phyloP scores from a whole-genome alignment of 768 basidiomycete species.

The Phaffia tasmanica region DNA sequence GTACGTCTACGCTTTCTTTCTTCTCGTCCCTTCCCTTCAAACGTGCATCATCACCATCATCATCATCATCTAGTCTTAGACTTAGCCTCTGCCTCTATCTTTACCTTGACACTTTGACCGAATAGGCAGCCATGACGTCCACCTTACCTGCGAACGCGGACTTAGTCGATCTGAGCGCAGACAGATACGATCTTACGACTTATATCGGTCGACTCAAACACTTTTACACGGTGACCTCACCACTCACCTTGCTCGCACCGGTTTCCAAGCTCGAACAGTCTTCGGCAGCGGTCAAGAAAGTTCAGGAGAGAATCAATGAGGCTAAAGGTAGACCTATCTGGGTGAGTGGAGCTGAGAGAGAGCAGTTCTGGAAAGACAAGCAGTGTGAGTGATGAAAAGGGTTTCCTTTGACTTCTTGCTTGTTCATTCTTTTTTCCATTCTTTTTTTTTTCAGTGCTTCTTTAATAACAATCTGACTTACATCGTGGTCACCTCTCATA shows the following conservation, averaged over 20 bases:
- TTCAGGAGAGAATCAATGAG: conserved; percentile 3
- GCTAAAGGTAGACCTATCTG: conserved; percentile 14
- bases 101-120: not conserved
- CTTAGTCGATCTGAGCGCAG: conserved; percentile 12
- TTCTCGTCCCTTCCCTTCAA: not conserved
- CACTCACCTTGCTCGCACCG: conserved; percentile 31
- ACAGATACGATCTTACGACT: conserved; percentile 19
- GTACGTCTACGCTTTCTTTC: too few relatives aligned
- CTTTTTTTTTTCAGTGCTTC: too few relatives aligned
- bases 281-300: not conserved
- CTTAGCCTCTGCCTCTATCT: too few relatives aligned
- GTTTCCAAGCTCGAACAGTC: conserved; percentile 22
- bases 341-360: conserved; percentile 14
- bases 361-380: conserved; percentile 7
- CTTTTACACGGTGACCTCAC: conserved; percentile 31
- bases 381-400: not conserved
- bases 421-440: not conserved
- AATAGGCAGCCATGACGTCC: not conserved
- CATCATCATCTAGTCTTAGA: too few relatives aligned
- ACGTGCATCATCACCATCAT: not conserved
- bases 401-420: too few relatives aligned
- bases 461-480: too few relatives aligned
- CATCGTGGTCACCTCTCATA: not conserved
- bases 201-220: conserved; percentile 29
- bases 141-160: not conserved